A percentile compares a stretch with the other conserved stretches of the same genome.
phyloP scores from a whole-genome alignment of 2,329 filamentous ascomycete genomes.

The Phialocephala subalpina region DNA sequence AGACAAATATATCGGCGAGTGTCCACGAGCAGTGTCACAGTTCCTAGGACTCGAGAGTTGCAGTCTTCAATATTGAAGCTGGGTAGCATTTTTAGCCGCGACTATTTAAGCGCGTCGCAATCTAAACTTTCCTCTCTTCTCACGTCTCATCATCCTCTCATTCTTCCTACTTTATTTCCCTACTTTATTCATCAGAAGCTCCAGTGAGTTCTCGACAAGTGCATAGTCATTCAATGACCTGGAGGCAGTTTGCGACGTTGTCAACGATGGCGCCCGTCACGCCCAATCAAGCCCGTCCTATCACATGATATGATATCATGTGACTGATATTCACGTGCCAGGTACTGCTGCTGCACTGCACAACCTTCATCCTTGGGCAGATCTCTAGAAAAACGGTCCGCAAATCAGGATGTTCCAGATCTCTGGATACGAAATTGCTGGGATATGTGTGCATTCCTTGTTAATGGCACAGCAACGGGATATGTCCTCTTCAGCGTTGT shows the following conservation, averaged over 20 bases:
- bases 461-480: neutral
- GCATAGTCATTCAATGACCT: no score
- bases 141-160: neutral
- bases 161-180: no score
- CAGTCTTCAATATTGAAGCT: neutral
- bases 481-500: neutral
- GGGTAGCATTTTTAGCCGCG: neutral
- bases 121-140: neutral
- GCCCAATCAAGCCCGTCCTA: neutral
- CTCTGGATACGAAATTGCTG: constrained; percentile 3
- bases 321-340: neutral
- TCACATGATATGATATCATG: neutral
- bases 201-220: no score
- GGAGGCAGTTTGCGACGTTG: no score
- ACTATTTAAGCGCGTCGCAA: constrained; percentile 3
- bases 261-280: no score
- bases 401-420: neutral
- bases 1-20: neutral
- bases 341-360: neutral
- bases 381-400: constrained; percentile 13
- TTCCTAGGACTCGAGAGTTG: neutral
- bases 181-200: neutral
- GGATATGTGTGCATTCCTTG: neutral
- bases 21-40: neutral
- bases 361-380: constrained; percentile 23